phyloP scores from a whole-genome alignment of 805 yeast genomes.

The Saccharomycodes ludwigii region DNA sequence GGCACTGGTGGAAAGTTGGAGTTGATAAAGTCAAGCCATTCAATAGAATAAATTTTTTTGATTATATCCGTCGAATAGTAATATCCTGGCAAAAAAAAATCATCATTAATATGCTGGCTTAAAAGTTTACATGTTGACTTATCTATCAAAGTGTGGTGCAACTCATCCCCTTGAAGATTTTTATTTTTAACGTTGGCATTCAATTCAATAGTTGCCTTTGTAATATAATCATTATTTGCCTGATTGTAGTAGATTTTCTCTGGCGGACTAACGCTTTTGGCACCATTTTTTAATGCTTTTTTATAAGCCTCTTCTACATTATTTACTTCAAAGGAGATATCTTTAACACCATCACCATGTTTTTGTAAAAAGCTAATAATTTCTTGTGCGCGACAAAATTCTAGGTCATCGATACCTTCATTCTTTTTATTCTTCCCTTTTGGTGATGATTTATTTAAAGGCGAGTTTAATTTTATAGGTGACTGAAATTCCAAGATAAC shows the following conservation, averaged over 20 bases:
- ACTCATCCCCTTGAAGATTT: conserved; percentile 1
- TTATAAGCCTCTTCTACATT: conserved; percentile 33
- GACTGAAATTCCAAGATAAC: conserved; percentile 37
- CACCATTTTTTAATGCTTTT: conserved; percentile 43
- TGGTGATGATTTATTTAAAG: conserved; percentile 11
- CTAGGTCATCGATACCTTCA: conserved; percentile 27
- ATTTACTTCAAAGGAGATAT: conserved; percentile 53
- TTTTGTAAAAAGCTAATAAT: conserved; percentile 29
- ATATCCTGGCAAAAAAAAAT: no score
- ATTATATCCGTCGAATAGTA: no score
- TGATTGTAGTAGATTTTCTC: conserved; percentile 6
- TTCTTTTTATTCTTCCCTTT: conserved; percentile 11
- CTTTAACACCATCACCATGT: conserved; percentile 79
- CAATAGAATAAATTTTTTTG: no score
- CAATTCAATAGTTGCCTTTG: conserved; percentile 37
- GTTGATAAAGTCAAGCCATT: no score
- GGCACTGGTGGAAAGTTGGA: conserved; percentile 28
- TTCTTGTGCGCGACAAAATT: no score
- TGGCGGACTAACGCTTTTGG: conserved; percentile 26
- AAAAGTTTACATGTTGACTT: no score
- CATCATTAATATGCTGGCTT: no score
- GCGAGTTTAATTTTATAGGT: conserved; percentile 19
- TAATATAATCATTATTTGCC: conserved; percentile 41
- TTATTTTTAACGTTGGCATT: conserved; percentile 19
- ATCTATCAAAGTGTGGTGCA: no score